Conservation (phyloP, 1,284 basidiomycete species). For the Cutaneotrichosporon curvatum region DNA sequence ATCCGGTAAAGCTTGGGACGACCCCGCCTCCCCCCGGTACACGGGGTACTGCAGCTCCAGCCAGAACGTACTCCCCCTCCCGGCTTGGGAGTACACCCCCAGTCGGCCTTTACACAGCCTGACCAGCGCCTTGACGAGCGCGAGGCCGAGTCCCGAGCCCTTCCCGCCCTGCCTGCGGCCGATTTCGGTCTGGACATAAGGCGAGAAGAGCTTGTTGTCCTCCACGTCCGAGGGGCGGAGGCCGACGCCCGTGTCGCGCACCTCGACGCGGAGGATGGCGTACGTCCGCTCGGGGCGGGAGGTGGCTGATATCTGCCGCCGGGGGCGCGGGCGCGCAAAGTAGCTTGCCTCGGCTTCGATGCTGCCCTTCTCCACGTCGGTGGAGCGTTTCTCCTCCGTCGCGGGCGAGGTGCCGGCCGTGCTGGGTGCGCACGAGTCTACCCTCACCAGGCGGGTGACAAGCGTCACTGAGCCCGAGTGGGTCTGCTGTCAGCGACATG, state of each 20-base stretch:
- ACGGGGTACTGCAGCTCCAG: constrained; percentile 4
- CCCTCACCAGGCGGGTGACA: constrained; percentile 42
- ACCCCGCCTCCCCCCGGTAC: background rate
- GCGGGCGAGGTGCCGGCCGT: too few species aligned
- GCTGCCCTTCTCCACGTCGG: background rate
- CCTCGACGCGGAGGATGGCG: constrained; percentile 64
- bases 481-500: constrained; percentile 44
- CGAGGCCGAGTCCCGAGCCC: constrained; percentile 79
- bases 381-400: background rate
- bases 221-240: constrained; percentile 64
- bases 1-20: too few species aligned
- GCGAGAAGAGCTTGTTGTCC: constrained; percentile 48
- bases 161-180: constrained; percentile 78
- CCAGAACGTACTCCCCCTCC: constrained; percentile 45
- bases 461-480: constrained; percentile 52
- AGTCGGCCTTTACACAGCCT: constrained; percentile 71
- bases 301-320: background rate
- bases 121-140: constrained; percentile 82
- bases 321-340: background rate
- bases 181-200: constrained; percentile 48
- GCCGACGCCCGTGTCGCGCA: constrained; percentile 72
- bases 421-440: too few species aligned
- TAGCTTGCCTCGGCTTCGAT: background rate
- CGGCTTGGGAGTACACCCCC: constrained; percentile 50
- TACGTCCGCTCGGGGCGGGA: constrained; percentile 1